phyloP scores from a whole-genome alignment of 305 asterid genomes.

The Euphrasia arctica region DNA sequence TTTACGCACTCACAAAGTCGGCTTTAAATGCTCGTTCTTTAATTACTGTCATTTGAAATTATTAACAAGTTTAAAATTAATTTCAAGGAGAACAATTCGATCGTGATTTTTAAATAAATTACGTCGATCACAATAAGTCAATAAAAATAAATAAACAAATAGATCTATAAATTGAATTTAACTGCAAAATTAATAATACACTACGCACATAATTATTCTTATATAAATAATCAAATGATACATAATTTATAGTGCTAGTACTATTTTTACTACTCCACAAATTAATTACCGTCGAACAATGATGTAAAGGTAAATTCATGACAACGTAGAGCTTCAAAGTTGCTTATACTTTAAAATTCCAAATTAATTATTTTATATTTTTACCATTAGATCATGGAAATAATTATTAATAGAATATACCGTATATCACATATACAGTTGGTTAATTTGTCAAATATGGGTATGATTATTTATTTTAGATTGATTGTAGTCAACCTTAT shows the following conservation, averaged over 20 bases:
- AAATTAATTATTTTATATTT: too few species aligned
- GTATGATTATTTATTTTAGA: not conserved
- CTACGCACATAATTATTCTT: not conserved
- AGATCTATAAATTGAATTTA: not conserved
- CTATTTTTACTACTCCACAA: not conserved
- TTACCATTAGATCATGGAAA: too few species aligned
- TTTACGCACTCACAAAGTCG: conserved; percentile 2
- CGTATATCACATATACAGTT: too few species aligned
- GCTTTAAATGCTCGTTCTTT: conserved; percentile 24
- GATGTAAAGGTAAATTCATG: not conserved
- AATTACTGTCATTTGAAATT: too few species aligned
- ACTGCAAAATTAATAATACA: not conserved
- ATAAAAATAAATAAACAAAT: too few species aligned
- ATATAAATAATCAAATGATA: not conserved
- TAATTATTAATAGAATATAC: too few species aligned
- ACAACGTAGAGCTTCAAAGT: not conserved
- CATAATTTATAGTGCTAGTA: not conserved
- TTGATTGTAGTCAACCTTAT: not conserved
- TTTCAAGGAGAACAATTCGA: conserved; percentile 21
- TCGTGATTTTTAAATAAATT: too few species aligned
- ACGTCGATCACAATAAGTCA: not conserved
- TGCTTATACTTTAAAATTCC: not conserved
- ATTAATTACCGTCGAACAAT: not conserved
- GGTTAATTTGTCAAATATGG: not conserved
- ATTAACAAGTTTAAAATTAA: too few species aligned